Conservation (phyloP, 2,329 filamentous ascomycete species). For the Botrytis paeoniae region DNA sequence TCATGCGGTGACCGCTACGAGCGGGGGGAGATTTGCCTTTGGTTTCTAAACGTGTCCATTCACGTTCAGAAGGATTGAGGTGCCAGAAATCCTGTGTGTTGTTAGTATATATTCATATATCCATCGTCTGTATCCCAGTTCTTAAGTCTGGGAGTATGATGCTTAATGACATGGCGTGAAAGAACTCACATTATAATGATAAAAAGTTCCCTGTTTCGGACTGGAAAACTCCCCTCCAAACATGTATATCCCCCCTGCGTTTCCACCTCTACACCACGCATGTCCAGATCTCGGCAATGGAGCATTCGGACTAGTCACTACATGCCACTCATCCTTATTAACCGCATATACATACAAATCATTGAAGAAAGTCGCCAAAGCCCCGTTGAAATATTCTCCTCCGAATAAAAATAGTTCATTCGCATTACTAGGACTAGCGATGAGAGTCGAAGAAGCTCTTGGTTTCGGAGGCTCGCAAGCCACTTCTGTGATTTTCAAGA, state of each 20-base stretch:
- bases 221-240: conserved; percentile 97
- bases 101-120: not conserved
- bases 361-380: conserved; percentile 70
- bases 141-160: not conserved
- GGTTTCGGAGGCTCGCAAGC: conserved; percentile 71
- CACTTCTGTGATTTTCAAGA: conserved; percentile 87
- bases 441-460: conserved; percentile 74
- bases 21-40: conserved; percentile 77
- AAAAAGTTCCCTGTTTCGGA: conserved; percentile 96
- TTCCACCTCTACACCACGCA: conserved; percentile 89
- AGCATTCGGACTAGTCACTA: conserved; percentile 85
- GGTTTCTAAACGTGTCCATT: conserved; percentile 87
- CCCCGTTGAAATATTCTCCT: conserved; percentile 94
- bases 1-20: conserved; percentile 91
- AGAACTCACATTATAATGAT: conserved; percentile 78
- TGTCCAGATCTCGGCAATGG: conserved; percentile 89
- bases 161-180: not conserved
- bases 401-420: conserved; percentile 91
- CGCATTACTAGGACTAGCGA: conserved; percentile 80
- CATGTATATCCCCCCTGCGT: conserved; percentile 77
- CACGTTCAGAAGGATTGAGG: conserved; percentile 75
- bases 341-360: conserved; percentile 70
- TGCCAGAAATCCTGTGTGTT: conserved; percentile 66
- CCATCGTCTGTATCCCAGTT: not conserved
- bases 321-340: conserved; percentile 84